Evolutionary conservation across 345 rosid species (phyloP).

Genomic region (Ailanthus altissimus): DNA sequence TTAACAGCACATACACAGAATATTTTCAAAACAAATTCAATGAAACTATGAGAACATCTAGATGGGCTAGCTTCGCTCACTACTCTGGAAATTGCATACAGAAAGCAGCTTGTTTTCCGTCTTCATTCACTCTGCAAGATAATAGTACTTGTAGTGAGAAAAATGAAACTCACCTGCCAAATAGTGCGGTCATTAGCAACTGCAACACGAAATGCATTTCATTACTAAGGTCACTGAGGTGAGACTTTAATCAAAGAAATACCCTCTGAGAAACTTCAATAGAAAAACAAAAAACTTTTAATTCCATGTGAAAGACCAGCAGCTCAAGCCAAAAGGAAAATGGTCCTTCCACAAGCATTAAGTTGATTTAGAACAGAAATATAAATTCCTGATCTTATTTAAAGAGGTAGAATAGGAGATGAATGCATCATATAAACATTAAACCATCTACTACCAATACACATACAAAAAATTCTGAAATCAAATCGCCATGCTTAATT

Average conservation of each 20-base stretch:
- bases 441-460: not conserved
- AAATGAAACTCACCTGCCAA: not conserved
- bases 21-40: not conserved
- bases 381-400: not conserved
- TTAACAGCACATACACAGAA: not conserved
- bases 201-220: not conserved
- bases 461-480: not conserved
- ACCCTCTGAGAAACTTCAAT: no score
- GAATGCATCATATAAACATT: not conserved
- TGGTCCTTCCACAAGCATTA: not conserved
- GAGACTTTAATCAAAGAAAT: no score
- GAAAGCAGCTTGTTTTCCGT: not conserved
- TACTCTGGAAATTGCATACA: not conserved
- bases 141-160: not conserved
- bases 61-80: not conserved
- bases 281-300: not conserved
- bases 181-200: not conserved
- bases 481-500: not conserved
- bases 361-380: not conserved
- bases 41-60: not conserved
- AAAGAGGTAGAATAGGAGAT: not conserved
- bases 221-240: no score
- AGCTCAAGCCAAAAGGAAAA: not conserved
- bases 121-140: not conserved
- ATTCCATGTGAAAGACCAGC: not conserved